Evolutionary conservation across 371 early-diverging fungal genomes (phyloP), one percentile per base, ranked within the genome.

Genomic region (Umbelopsis sp.): DNA sequence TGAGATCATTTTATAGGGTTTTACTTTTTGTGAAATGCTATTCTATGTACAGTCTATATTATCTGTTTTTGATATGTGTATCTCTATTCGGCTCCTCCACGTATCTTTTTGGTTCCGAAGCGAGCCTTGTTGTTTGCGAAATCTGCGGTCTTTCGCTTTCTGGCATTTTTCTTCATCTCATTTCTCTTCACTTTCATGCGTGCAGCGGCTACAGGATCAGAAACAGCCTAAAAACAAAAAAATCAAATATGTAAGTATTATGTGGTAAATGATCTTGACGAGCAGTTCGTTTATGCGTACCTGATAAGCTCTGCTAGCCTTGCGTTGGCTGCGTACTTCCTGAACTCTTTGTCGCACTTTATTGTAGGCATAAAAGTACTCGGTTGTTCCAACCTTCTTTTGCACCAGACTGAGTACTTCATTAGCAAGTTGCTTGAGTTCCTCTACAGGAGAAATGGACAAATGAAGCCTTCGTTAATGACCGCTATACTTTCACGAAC

Each of bases 331-430:
- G 20, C 94, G 85, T 14, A 76, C 84, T 44, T 82, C 80, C 38
- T 53, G 45, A 18, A 94, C 87, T 70, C 85, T 82, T 65, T 83
- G 79, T 50, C 93, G 92, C 20, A 95, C 88, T 62, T 84, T 76
- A 72, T 92, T 91, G 76, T 94, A 92, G 1, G 88, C 84, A 12
- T 75, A 73, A 64, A 93, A 86, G 72, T 91, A 97, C 12, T 76
- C 85, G 0, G 89, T 87, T 10, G 92, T 88, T 5, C 97, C 97
- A 2, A 92, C 87, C 37, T 87, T 87, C 66, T 86, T 89, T 72
- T 96, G 94, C 32, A 94, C 67, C 65, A 93, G 73, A n/a, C 86
- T 87, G 53, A 94, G 78, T 3, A 96, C 89, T 73, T 97, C 95
- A 20, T 86, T 80, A n/a, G 92, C 94, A 18, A 93, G 78, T 37